These are phyloP conservation scores for Aspergillus sp. DNA, from an alignment of 2,329 filamentous ascomycete genomes.

Conservation along the genomic window DNA sequence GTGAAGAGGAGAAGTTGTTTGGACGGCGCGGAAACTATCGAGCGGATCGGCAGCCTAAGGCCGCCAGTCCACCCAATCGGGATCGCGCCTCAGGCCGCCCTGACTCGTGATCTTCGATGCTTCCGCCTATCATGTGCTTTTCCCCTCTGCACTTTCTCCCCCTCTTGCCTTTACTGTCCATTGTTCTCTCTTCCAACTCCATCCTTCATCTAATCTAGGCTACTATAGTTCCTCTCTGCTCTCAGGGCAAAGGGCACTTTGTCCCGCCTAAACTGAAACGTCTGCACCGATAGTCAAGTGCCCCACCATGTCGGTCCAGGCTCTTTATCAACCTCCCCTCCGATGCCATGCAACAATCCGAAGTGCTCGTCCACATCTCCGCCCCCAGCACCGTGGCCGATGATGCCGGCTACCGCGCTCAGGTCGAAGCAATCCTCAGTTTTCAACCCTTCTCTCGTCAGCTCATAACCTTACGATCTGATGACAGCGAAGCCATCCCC, in stretches of 20 bases:
- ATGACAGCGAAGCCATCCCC: neutral
- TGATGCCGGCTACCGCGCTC: constrained; percentile 42
- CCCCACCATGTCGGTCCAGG: constrained; percentile 6
- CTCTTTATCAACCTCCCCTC: neutral
- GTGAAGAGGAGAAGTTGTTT: neutral
- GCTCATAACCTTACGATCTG: constrained; percentile 15
- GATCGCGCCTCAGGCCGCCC: constrained; percentile 2
- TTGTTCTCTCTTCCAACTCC: neutral
- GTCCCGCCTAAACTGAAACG: neutral
- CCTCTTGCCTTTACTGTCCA: neutral
- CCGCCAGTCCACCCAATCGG: constrained; percentile 6
- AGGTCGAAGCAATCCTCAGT: constrained; percentile 39
- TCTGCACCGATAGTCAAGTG: neutral
- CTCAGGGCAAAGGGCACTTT: neutral
- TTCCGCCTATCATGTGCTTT: neutral
- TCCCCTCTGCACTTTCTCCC: too few relatives aligned
- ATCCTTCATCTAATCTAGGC: neutral
- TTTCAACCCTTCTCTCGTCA: constrained; percentile 36
- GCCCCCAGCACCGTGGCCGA: constrained; percentile 40
- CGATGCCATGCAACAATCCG: constrained; percentile 27
- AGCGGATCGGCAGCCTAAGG: constrained; percentile 15
- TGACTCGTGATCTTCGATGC: constrained; percentile 1
- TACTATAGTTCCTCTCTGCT: neutral
- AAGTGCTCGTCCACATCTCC: constrained; percentile 47
- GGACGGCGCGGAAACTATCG: constrained; percentile 11